These are phyloP conservation scores for Dendrobium catenatum DNA, from an alignment of 106 monocot genomes.

Conservation along the genomic window DNA sequence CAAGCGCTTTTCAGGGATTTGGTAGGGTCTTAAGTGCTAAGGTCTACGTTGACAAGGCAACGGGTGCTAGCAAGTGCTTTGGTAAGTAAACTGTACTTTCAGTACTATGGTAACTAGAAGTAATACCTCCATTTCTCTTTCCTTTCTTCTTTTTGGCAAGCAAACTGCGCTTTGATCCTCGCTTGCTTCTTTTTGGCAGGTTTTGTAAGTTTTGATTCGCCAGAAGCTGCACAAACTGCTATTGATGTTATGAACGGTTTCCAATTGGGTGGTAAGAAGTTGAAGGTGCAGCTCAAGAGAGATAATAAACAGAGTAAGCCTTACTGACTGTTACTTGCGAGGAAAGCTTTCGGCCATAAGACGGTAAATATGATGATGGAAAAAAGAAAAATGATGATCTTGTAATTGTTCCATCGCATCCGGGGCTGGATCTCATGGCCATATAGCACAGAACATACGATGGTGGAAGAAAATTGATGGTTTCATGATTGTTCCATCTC, in stretches of 20 bases:
- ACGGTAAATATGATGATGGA: not conserved
- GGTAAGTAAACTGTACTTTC: slow-evolving; percentile 28
- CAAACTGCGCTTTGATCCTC: not conserved
- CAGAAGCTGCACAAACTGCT: slow-evolving; percentile 63
- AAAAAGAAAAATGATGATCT: slow-evolving; percentile 11
- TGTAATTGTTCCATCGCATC: slow-evolving; percentile 17
- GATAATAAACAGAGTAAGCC: slow-evolving; percentile 80
- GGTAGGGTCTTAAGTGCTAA: slow-evolving; percentile 90
- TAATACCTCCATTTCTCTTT: not conserved
- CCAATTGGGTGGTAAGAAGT: slow-evolving; percentile 77
- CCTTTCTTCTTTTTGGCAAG: slow-evolving; percentile 17
- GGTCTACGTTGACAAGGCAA: slow-evolving; percentile 85
- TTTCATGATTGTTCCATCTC: slow-evolving; percentile 16
- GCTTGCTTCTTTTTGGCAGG: slow-evolving; percentile 27
- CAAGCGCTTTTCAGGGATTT: slow-evolving; percentile 71
- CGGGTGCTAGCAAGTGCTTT: slow-evolving; percentile 90
- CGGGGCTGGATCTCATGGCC: slow-evolving; percentile 11
- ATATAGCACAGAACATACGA: not conserved
- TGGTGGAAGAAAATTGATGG: slow-evolving; percentile 18
- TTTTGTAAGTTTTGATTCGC: slow-evolving; percentile 87
- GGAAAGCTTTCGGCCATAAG: slow-evolving; percentile 1
- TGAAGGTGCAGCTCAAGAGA: slow-evolving; percentile 95
- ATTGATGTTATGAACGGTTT: slow-evolving; percentile 78
- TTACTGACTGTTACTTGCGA: slow-evolving; percentile 28
- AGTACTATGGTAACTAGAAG: not conserved